A percentile compares a stretch with the other conserved stretches of the same genome.
Evolutionary conservation across 192 early-diverging fungal genomes (phyloP).

Genomic region (Entophlyctis helioformis): DNA sequence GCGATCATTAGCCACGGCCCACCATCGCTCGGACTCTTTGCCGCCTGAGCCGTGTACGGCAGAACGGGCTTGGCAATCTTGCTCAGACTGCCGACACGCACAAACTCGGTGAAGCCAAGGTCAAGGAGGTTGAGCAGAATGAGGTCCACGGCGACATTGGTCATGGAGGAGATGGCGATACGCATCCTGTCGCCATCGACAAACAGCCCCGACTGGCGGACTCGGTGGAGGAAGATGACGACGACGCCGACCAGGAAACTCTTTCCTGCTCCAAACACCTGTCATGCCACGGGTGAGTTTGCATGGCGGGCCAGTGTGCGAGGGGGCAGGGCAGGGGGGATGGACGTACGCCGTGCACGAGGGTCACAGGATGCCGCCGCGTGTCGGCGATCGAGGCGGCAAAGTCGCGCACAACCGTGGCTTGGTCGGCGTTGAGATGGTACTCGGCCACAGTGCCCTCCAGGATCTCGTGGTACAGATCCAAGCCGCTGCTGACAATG

Average conservation of each 20-base stretch:
- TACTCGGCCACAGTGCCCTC: slow-evolving; percentile 8
- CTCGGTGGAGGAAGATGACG: slow-evolving; percentile 19
- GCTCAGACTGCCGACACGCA: slow-evolving; percentile 33
- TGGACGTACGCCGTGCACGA: slow-evolving; percentile 32
- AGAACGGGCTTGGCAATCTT: slow-evolving; percentile 33
- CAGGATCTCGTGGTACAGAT: slow-evolving; percentile 4
- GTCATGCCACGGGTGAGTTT: too few species aligned
- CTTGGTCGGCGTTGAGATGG: slow-evolving; percentile 23
- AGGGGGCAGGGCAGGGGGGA: too few species aligned
- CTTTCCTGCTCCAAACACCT: slow-evolving; percentile 38
- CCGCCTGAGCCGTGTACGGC: slow-evolving; percentile 24
- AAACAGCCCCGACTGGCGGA: slow-evolving; percentile 5
- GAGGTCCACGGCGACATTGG: slow-evolving; percentile 39
- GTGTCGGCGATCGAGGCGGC: not conserved
- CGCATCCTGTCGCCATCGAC: slow-evolving; percentile 10
- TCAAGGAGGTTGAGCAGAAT: slow-evolving; percentile 21
- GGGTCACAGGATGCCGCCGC: not conserved
- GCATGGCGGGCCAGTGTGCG: too few species aligned
- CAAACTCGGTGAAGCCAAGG: slow-evolving; percentile 26
- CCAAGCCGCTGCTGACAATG: not conserved
- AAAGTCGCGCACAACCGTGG: slow-evolving; percentile 4
- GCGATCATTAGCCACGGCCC: too few species aligned
- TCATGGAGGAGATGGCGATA: slow-evolving; percentile 29
- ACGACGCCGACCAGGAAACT: slow-evolving; percentile 26
- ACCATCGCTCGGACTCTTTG: slow-evolving; percentile 5